Evolutionary conservation across 495 filamentous ascomycete genomes (phyloP), one percentile per base, ranked within the genome.

Genomic region (Chaetomium fimeti): DNA sequence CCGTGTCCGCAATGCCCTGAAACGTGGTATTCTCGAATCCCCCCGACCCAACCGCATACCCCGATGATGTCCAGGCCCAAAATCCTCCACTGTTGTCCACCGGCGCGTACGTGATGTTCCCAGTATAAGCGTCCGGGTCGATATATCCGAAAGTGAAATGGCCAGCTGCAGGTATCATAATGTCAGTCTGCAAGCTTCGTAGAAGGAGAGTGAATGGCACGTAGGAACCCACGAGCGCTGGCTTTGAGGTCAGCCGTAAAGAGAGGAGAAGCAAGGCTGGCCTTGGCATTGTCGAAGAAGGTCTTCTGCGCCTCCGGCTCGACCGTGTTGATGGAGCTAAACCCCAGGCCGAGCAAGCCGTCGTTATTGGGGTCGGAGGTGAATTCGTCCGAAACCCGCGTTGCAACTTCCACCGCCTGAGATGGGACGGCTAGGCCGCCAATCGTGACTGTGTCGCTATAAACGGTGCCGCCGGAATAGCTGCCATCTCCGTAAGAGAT

Each of bases 131-230:
- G 67, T 72, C 67, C 22, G 68, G 63, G 75, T 92, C 86, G 66
- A 91, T 86, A 77, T 75, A 90, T 43, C 91, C 91, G 67, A 93
- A 92, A 76, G 89, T 88, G 74, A 89, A 91, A 61, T 70, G 78
- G 20, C 91, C 91, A 24, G 88, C 81, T 54, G 74, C 29, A 43
- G 13, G 3, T 18, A 7, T 29, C 38, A 43, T 36, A 11, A 36
- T n/a, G 47, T 60, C 45, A 60, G 64, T 47, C 36, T 29, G n/a
- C 29, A 24, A 13, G 24, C 22, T 36, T 13, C 18, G 7, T 0
- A 12, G n/a, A 8, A 32, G 7, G 6, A 36, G 32, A 20, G 16
- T 15, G 8, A 7, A 20, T 20, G 25, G 28, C 45, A 20, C 48
- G 32, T 36, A 36, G 59, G 55, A 36, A 69, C 76, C 72, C 68